Percentiles rank a stretch among this genome's conserved stretches.
Evolutionary conservation across 441 rosid genomes (phyloP).

Genomic region (Pelargonium australe): DNA sequence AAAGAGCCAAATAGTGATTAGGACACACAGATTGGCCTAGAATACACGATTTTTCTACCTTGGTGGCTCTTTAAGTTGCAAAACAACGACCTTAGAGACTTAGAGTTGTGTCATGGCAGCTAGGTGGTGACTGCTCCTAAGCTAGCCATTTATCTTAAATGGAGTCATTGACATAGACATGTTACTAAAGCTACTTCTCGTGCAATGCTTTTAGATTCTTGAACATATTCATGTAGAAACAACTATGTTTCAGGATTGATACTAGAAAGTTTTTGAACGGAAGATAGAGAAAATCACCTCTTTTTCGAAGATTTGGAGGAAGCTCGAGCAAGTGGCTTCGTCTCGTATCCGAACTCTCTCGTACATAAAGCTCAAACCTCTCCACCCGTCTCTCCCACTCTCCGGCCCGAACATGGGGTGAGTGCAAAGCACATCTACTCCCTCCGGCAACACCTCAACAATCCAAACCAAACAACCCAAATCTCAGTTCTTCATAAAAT

Average conservation of each 20-base stretch:
- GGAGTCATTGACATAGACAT: neutral
- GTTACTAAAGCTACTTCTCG: neutral
- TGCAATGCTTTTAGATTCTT: no score
- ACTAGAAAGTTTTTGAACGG: neutral
- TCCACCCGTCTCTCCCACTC: slow-evolving; percentile 53
- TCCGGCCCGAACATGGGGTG: slow-evolving; percentile 70
- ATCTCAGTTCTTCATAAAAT: no score
- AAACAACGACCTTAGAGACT: no score
- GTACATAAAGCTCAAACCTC: slow-evolving; percentile 36
- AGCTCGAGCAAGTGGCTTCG: slow-evolving; percentile 33
- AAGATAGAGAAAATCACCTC: slow-evolving; percentile 30
- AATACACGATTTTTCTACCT: no score
- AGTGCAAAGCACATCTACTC: slow-evolving; percentile 48
- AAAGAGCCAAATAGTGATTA: neutral
- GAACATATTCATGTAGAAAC: no score
- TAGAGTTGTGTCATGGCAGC: no score
- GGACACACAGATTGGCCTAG: neutral
- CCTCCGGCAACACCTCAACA: slow-evolving; percentile 43
- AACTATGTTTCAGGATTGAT: no score
- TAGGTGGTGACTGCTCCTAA: no score
- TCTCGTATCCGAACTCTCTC: slow-evolving; percentile 43
- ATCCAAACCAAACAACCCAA: neutral
- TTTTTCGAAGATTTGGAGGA: slow-evolving; percentile 40
- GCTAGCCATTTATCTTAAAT: no score
- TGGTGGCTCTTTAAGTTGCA: no score